Conservation (phyloP, 2,329 filamentous ascomycete species). For the Curvularia spicifera region DNA sequence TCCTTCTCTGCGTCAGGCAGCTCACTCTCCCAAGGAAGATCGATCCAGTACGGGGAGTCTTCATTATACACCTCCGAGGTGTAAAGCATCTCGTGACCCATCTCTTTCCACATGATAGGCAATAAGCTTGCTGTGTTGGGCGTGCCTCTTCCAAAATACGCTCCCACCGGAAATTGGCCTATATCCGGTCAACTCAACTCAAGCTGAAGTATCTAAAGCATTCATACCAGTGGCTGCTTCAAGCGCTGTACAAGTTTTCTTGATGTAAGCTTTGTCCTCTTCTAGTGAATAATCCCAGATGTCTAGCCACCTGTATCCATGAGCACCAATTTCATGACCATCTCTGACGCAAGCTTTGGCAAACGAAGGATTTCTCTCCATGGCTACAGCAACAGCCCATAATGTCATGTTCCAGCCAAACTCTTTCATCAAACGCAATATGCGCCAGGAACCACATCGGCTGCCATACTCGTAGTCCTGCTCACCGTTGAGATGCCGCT, state of each 20-base stretch:
- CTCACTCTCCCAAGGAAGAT: slow-evolving; percentile 58
- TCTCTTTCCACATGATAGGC: slow-evolving; percentile 59
- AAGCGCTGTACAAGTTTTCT: slow-evolving; percentile 51
- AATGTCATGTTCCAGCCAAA: slow-evolving; percentile 59
- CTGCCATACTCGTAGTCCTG: slow-evolving; percentile 61
- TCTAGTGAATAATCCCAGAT: slow-evolving; percentile 57
- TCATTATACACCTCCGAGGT: slow-evolving; percentile 61
- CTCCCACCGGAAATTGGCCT: slow-evolving; percentile 50
- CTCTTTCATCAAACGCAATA: slow-evolving; percentile 58
- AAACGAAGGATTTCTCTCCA: slow-evolving; percentile 58
- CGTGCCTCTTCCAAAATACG: slow-evolving; percentile 58
- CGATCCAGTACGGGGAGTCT: slow-evolving; percentile 63
- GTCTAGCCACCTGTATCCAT: slow-evolving; percentile 60
- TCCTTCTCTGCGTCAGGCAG: slow-evolving; percentile 54
- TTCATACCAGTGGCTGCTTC: slow-evolving; percentile 44
- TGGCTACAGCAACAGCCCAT: slow-evolving; percentile 58
- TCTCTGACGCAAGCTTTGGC: slow-evolving; percentile 52
- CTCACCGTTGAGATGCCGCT: slow-evolving; percentile 56
- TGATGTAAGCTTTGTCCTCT: slow-evolving; percentile 57
- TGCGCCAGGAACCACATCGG: slow-evolving; percentile 58
- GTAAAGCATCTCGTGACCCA: slow-evolving; percentile 59
- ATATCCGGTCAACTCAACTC: neutral
- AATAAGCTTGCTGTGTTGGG: slow-evolving; percentile 59
- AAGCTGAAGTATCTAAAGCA: neutral
- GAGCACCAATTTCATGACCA: slow-evolving; percentile 59